Evolutionary conservation across 768 basidiomycete genomes (phyloP), one percentile per base, ranked within the genome.

Genomic region (Boletus barrowsii): DNA sequence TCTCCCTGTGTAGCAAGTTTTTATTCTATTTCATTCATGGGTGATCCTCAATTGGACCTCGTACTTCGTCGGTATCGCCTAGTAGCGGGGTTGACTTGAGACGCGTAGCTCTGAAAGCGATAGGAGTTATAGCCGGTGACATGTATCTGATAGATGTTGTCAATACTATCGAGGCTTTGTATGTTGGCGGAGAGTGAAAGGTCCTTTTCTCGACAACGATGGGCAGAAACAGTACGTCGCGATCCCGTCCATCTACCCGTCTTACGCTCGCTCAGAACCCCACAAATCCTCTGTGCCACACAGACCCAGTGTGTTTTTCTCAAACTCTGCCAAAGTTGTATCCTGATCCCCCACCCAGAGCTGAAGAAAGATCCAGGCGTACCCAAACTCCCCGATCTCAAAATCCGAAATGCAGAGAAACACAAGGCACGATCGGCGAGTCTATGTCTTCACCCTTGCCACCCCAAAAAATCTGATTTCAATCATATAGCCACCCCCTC

Each of bases 291-390:
- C 41, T 11, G 30, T 71, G 33, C 67, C 64, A 47, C 63, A 60
- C 14, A 72, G 54, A 67, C 45, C 60, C 4, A 71, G 69, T 62
- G 41, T 53, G 58, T 62, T 33, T 29, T 24, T 33, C 18, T 9
- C 10, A 18, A 44, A 10, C 9, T 14, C 44, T 10, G 32, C 41
- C 14, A 13, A 58, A 54, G 60, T 49, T 59, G 30, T 47, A 48
- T 51, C 40, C 14, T 49, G 35, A 52, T 29, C 17, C 6, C 22
- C 15, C 33, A 40, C 17, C 9, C 5, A 93, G 91, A 88, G 66
- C 74, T 93, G 39, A 93, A 89, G 72, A 94, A 91, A 66, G 93
- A 96, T 68, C 88, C 90, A 35, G 94, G 93, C 17, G 75, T 97
- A 3, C 93, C 93, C 7, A 84, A 88, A 63, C 79, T 96, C 3